A percentile compares a stretch with the other conserved stretches of the same genome.
These are phyloP conservation scores for Wickerhamiella sergipiensis DNA, from an alignment of 805 yeast species.

Conservation along the genomic window DNA sequence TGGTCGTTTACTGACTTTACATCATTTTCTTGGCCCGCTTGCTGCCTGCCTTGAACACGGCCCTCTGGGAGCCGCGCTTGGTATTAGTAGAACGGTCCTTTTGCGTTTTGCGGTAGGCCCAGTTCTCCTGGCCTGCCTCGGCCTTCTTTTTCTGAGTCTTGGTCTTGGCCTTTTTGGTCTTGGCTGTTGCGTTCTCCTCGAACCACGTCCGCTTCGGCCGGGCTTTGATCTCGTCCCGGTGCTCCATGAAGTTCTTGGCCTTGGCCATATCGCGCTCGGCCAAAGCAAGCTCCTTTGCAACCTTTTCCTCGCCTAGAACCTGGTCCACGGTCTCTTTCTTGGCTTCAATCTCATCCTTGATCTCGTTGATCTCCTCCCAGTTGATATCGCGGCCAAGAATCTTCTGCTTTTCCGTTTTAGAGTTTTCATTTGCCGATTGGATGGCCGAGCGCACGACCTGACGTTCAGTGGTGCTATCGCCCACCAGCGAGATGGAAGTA, in stretches of 20 bases:
- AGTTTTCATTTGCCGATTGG: constrained; percentile 38
- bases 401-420: constrained; percentile 36
- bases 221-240: constrained; percentile 67
- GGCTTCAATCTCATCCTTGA: constrained; percentile 45
- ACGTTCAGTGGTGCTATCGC: constrained; percentile 80
- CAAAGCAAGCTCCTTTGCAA: constrained; percentile 67
- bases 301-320: constrained; percentile 74
- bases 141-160: constrained; percentile 52
- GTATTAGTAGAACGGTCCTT: constrained; percentile 36
- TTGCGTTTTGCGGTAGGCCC: constrained; percentile 71
- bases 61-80: constrained; percentile 16
- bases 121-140: constrained; percentile 44
- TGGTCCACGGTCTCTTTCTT: constrained; percentile 55
- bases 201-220: constrained; percentile 98
- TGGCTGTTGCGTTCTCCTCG: constrained; percentile 35
- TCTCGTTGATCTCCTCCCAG: constrained; percentile 69
- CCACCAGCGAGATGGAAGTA: constrained; percentile 82
- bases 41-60: constrained; percentile 14
- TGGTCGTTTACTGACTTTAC: background rate
- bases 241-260: constrained; percentile 73
- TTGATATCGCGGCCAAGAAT: constrained; percentile 78
- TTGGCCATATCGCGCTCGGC: constrained; percentile 87
- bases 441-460: constrained; percentile 83
- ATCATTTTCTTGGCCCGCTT: constrained; percentile 6
- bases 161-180: constrained; percentile 28